phyloP scores from a whole-genome alignment of 192 early-diverging fungal species.

The Backusella mclennaniae region DNA sequence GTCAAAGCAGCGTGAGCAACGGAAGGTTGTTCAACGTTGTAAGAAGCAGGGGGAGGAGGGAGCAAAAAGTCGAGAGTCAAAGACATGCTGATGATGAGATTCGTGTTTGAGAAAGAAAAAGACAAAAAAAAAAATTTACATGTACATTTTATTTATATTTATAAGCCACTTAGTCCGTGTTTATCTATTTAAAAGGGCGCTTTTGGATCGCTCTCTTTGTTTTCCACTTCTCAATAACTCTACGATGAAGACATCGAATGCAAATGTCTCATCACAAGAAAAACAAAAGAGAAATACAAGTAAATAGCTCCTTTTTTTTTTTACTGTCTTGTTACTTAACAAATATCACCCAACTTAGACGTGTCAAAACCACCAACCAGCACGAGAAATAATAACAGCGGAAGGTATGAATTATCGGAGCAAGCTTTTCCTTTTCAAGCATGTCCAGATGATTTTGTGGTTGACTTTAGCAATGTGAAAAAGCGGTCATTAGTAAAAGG shows the following conservation, averaged over 20 bases:
- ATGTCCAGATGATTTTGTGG: not conserved
- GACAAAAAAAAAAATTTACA: not conserved
- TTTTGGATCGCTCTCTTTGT: not conserved
- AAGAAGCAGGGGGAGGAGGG: slow-evolving; percentile 68
- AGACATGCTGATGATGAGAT: slow-evolving; percentile 33
- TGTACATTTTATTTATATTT: not conserved
- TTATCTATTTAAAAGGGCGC: too few species aligned
- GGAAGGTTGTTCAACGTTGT: slow-evolving; percentile 51
- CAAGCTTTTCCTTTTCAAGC: not conserved
- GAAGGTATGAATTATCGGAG: not conserved
- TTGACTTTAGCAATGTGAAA: not conserved
- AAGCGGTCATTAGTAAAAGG: not conserved
- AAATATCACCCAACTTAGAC: not conserved
- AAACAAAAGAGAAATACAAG: not conserved
- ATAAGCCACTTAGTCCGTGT: not conserved
- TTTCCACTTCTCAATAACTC: not conserved
- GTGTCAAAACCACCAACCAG: not conserved
- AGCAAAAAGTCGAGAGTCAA: slow-evolving; percentile 60
- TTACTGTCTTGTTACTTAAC: not conserved
- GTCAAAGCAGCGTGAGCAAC: slow-evolving; percentile 43
- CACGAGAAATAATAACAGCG: not conserved
- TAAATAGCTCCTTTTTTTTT: not conserved
- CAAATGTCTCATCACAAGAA: not conserved
- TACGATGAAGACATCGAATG: not conserved
- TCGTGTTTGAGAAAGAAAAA: not conserved